Evolutionary conservation across 768 basidiomycete genomes (phyloP), one percentile per base, ranked within the genome.

Genomic region (Russula olivacea): DNA sequence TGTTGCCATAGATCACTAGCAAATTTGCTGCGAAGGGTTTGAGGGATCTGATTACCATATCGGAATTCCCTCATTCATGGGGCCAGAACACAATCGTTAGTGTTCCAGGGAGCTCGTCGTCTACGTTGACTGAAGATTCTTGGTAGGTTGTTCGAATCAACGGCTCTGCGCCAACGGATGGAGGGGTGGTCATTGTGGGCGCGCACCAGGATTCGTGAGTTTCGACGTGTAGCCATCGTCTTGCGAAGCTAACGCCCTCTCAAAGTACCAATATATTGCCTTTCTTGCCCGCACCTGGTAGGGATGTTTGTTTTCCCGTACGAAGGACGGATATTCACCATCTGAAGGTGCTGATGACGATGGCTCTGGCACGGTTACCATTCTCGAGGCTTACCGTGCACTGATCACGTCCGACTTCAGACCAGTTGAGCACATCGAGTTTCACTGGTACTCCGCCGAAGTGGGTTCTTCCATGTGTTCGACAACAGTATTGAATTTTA

Each of bases 391-490:
- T 19, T 90, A 89, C 71, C 81, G 89, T 41, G 86, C 81, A 14
- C 76, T 91, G 61, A 77, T 91, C 66, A 79, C 81, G 30, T 80
- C 86, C 41, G 82, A 85, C 70, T 91, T 87, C 78, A 80, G 72
- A 47, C 89, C 89, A 56, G 74, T 78, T 62, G 81, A 81, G 49
- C 76, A 84, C 6, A 78, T 91, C 38, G 88, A 92, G 70, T 91
- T 91, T 73, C 88, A 91, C 67, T 91, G 88, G 90, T 92, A 90
- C 71, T 86, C 88, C 55, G 88, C 85, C 48, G 89, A 91, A 78
- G 88, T 84, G 73, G 54, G 72, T 69, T 36, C n/a, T 56, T 70
- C 19, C 23, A 38, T 49, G 5, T 15, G 25, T 47, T 15, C 32
- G 4, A 19, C 55, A 34, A 30, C 58, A 58, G 21, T 58, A 49